Evolutionary conservation across 805 yeast genomes (phyloP), one percentile per base, ranked within the genome.

Genomic region (Naumovozyma baii): DNA sequence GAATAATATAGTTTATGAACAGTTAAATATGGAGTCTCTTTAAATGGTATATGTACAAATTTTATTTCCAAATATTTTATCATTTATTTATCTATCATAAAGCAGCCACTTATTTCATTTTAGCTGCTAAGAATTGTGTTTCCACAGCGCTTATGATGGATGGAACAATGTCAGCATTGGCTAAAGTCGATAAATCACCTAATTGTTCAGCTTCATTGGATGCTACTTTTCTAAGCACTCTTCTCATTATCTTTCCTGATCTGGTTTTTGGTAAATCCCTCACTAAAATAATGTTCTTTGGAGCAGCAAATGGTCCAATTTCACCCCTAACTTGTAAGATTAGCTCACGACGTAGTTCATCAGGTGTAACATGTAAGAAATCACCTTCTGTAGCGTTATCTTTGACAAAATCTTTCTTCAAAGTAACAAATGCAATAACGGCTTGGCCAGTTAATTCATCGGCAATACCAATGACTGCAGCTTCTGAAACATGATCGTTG

Each of bases 391-490:
- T 39, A 33, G 60, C 61, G 33, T 55, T 54, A 26, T 59, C 59
- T 39, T 54, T 51, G 39, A 59, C 45, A 37, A 51, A 50, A 40
- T 66, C 67, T 10, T 46, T 40, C 67, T 85, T 85, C 61, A 92
- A 73, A 33, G 92, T 75, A 36, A 92, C 96, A 59, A 83, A 92
- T 14, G 97, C 97, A 52, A 87, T 82, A 48, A 90, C 94, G 9
- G 97, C 95, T 72, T 90, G 96, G 51, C 97, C 97, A 30, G 97
- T 92, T 58, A 92, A 73, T 55, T 92, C 98, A 63, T 92, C 97
- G 45, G 80, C 75, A 51, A 85, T 78, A 46, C 97, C 97, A 41
- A 90, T 94, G 38, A 90, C 97, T n/a, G 98, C 98, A 52, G 90
- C 71, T 68, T 92, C 98, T 34, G 86, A 82, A 39, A 92, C 96